These are phyloP conservation scores for Eutypella sp. DNA, from an alignment of 2,329 filamentous ascomycete genomes.

Conservation along the genomic window DNA sequence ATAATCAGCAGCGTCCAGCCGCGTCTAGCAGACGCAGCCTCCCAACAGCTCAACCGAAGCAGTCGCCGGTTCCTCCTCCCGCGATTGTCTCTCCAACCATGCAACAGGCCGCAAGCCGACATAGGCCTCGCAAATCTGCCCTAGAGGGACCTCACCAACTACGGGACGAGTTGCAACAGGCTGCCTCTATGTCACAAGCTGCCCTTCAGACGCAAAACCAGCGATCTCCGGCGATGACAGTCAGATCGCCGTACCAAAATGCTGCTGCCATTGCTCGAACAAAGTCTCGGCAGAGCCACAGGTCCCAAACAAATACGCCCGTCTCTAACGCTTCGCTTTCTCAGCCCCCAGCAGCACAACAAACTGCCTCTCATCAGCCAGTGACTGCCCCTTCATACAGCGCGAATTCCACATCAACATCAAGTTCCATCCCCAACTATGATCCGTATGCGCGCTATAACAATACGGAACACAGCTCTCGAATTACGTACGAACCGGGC, in stretches of 20 bases:
- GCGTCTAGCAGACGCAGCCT: slow-evolving; percentile 17
- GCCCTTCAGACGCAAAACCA: slow-evolving; percentile 20
- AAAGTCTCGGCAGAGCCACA: slow-evolving; percentile 21
- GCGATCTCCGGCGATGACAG: slow-evolving; percentile 19
- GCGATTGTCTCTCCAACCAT: slow-evolving; percentile 14
- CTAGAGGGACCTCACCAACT: slow-evolving; percentile 13
- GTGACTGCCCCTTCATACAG: slow-evolving; percentile 22
- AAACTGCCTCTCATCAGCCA: slow-evolving; percentile 15
- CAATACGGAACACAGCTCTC: slow-evolving; percentile 17
- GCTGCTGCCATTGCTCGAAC: slow-evolving; percentile 11
- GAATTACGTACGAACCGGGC: slow-evolving; percentile 21
- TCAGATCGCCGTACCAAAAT: slow-evolving; percentile 22
- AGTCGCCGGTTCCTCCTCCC: slow-evolving; percentile 18
- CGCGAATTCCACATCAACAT: slow-evolving; percentile 18
- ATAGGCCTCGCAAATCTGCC: slow-evolving; percentile 17
- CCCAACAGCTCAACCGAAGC: slow-evolving; percentile 15
- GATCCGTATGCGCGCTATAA: slow-evolving; percentile 27
- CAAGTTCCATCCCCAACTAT: slow-evolving; percentile 20
- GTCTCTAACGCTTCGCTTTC: slow-evolving; percentile 18
- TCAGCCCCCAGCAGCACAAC: slow-evolving; percentile 20
- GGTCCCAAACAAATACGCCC: slow-evolving; percentile 23
- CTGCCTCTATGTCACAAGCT: slow-evolving; percentile 18
- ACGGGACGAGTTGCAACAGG: slow-evolving; percentile 15
- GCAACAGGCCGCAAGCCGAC: slow-evolving; percentile 16
- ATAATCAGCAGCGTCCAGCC: slow-evolving; percentile 6